Percentiles rank a stretch among this genome's conserved stretches.
Evolutionary conservation across 2,329 filamentous ascomycete genomes (phyloP).

Genomic region (Aspergillus sp.): DNA sequence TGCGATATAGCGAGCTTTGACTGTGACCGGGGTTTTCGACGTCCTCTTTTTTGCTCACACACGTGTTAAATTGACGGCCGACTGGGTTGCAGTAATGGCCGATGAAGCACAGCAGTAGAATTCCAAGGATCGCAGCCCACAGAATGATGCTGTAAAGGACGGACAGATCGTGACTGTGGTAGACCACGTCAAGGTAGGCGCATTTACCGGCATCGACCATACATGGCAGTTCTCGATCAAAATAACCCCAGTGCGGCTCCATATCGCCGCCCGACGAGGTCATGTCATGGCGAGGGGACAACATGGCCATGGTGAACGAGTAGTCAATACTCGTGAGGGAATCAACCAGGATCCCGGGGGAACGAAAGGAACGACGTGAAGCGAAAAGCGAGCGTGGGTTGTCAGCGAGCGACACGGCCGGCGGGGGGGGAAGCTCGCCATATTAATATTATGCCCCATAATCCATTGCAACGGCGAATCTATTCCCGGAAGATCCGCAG

Average conservation of each 20-base stretch:
- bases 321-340: constrained; percentile 4
- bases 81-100: constrained; percentile 17
- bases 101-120: constrained; percentile 47
- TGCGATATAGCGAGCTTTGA: constrained; percentile 23
- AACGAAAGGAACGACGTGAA: not conserved
- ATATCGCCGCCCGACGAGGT: constrained; percentile 15
- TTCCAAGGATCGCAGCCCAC: constrained; percentile 54
- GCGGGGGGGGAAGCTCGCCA: too few species aligned
- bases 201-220: constrained; percentile 59
- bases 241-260: constrained; percentile 59
- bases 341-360: not conserved
- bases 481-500: not conserved
- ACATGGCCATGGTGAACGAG: constrained; percentile 3
- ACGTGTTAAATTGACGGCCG: not conserved
- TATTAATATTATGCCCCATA: not conserved
- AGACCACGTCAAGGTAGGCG: constrained; percentile 58
- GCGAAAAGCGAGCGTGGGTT: not conserved
- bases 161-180: constrained; percentile 53
- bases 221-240: constrained; percentile 55
- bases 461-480: not conserved
- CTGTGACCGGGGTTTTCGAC: constrained; percentile 23
- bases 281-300: constrained; percentile 8
- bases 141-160: constrained; percentile 59
- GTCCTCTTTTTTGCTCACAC: constrained; percentile 9
- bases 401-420: not conserved